A percentile compares a stretch with the other conserved stretches of the same genome.
These are phyloP conservation scores for Candida yuanshanica DNA, from an alignment of 805 yeast species.

Conservation along the genomic window DNA sequence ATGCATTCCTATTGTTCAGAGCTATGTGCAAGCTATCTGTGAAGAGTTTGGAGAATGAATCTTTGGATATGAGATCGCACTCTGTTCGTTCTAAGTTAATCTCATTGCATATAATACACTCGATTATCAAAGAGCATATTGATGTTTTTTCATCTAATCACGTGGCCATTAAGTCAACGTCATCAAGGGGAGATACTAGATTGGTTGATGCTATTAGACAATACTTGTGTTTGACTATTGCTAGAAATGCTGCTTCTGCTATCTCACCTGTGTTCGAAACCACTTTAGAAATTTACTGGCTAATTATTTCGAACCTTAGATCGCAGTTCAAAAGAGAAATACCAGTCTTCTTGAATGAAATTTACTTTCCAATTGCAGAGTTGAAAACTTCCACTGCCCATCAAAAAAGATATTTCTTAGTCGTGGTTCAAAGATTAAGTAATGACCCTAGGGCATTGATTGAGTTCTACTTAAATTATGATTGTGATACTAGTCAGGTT, in stretches of 20 bases:
- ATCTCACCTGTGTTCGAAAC: slow-evolving; percentile 89
- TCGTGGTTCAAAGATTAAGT: slow-evolving; percentile 75
- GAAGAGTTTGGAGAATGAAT: slow-evolving; percentile 71
- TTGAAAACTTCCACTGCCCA: slow-evolving; percentile 87
- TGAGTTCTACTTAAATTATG: slow-evolving; percentile 91
- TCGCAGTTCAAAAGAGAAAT: slow-evolving; percentile 88
- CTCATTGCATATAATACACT: slow-evolving; percentile 82
- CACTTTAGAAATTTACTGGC: slow-evolving; percentile 90
- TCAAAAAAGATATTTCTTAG: slow-evolving; percentile 82
- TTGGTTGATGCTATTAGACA: slow-evolving; percentile 79
- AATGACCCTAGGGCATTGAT: slow-evolving; percentile 86
- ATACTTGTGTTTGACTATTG: slow-evolving; percentile 72
- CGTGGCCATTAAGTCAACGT: slow-evolving; percentile 44
- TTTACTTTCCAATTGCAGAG: slow-evolving; percentile 90
- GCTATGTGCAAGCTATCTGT: slow-evolving; percentile 92
- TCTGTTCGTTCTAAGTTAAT: slow-evolving; percentile 87
- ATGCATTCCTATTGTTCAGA: slow-evolving; percentile 87
- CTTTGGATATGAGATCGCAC: slow-evolving; percentile 82
- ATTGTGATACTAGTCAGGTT: slow-evolving; percentile 77
- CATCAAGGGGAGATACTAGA: slow-evolving; percentile 49
- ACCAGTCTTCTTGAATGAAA: slow-evolving; percentile 88
- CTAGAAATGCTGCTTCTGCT: slow-evolving; percentile 90
- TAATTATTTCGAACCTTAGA: slow-evolving; percentile 75
- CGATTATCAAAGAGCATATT: slow-evolving; percentile 78
- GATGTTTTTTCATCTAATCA: slow-evolving; percentile 65